Evolutionary conservation across 306 rosid species (phyloP).

Genomic region (Sechiopsis laciniata): DNA sequence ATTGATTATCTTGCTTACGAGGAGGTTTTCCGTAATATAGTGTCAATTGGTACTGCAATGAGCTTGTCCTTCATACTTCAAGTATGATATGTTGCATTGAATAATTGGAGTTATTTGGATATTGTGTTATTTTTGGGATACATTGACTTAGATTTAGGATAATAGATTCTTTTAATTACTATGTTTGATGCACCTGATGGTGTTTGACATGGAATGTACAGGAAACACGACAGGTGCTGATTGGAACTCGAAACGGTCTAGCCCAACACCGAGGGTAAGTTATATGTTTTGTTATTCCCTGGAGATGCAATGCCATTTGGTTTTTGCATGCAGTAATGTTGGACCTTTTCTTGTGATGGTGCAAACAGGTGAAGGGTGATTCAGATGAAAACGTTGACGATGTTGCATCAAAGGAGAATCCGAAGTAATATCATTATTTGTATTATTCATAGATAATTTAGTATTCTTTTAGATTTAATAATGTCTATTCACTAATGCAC

Average conservation of each 20-base stretch:
- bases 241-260: slow-evolving; percentile 41
- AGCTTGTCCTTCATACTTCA: not conserved
- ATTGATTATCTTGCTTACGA: not conserved
- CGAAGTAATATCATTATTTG: slow-evolving; percentile 50
- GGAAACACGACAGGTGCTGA: slow-evolving; percentile 43
- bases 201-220: slow-evolving; percentile 28
- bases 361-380: slow-evolving; percentile 46
- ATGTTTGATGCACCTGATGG: slow-evolving; percentile 7
- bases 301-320: slow-evolving; percentile 20
- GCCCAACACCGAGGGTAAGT: slow-evolving; percentile 45
- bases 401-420: slow-evolving; percentile 65
- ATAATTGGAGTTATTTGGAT: not conserved
- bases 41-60: not conserved
- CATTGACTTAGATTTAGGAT: not conserved
- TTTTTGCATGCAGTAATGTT: slow-evolving; percentile 21
- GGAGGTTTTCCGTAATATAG: not conserved
- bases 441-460: not conserved
- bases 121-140: not conserved
- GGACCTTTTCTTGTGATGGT: slow-evolving; percentile 27
- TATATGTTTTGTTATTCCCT: slow-evolving; percentile 8
- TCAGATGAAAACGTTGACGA: slow-evolving; percentile 36
- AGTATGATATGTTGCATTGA: not conserved
- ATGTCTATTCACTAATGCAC: slow-evolving; percentile 25
- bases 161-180: not conserved
- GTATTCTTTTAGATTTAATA: slow-evolving; percentile 3